A percentile compares a stretch with the other conserved stretches of the same genome.
phyloP scores from a whole-genome alignment of 176 grass and related monocot genomes.

The Aegilops umbellulata region DNA sequence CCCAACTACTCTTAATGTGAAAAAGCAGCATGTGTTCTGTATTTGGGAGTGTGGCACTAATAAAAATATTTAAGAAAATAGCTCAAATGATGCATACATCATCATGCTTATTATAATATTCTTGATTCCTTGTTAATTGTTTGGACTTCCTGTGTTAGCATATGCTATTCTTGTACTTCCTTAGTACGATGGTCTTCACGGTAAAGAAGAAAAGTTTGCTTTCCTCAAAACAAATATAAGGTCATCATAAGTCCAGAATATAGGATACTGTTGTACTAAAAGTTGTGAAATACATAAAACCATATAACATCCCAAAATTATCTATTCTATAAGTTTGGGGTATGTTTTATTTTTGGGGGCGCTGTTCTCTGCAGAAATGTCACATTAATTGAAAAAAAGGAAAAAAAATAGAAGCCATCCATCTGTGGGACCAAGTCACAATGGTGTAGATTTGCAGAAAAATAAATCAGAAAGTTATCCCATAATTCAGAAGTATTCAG shows the following conservation, averaged over 20 bases:
- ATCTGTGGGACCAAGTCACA: too few relatives aligned
- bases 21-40: neutral
- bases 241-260: neutral
- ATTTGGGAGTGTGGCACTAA: neutral
- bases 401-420: too few relatives aligned
- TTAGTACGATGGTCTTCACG: neutral
- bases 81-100: neutral
- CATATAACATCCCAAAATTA: too few relatives aligned
- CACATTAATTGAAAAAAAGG: too few relatives aligned
- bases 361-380: too few relatives aligned
- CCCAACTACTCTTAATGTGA: neutral
- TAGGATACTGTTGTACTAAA: neutral
- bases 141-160: neutral
- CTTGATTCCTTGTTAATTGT: neutral
- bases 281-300: neutral
- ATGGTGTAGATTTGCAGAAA: too few relatives aligned
- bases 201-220: neutral
- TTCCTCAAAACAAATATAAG: neutral
- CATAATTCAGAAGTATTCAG: too few relatives aligned
- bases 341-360: too few relatives aligned
- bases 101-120: neutral
- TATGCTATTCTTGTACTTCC: neutral
- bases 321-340: too few relatives aligned
- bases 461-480: too few relatives aligned
- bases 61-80: neutral